Conservation (phyloP, 306 rosid species). For the Quercus gilva region DNA sequence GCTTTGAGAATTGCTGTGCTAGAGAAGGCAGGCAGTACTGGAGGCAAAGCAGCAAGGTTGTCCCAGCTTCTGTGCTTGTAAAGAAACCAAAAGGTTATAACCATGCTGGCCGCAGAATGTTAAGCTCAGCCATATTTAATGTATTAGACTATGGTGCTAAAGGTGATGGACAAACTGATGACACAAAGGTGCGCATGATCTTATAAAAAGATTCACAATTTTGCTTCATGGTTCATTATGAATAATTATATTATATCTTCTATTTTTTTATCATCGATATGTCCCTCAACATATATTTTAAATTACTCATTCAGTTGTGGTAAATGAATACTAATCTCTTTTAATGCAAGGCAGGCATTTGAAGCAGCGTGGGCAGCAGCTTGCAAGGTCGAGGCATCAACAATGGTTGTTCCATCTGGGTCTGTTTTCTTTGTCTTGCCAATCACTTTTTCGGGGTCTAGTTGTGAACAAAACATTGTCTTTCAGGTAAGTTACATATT, state of each 20-base stretch:
- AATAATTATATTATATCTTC: not conserved
- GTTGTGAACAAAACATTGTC: slow-evolving; percentile 49
- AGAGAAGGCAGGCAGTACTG: slow-evolving; percentile 24
- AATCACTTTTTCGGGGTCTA: slow-evolving; percentile 57
- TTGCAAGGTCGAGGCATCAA: slow-evolving; percentile 63
- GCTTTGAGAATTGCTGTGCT: slow-evolving; percentile 41
- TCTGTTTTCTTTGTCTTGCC: slow-evolving; percentile 61
- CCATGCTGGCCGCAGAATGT: not conserved
- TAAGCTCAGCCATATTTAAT: slow-evolving; percentile 40
- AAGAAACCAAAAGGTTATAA: not conserved
- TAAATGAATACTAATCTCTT: not conserved
- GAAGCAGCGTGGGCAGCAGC: slow-evolving; percentile 67
- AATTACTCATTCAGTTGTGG: not conserved
- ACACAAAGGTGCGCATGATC: slow-evolving; percentile 53
- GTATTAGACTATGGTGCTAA: slow-evolving; percentile 70
- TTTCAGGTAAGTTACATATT: slow-evolving; percentile 49
- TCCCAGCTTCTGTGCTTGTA: not conserved
- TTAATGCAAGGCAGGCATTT: slow-evolving; percentile 47
- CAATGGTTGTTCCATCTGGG: slow-evolving; percentile 60
- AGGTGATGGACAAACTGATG: slow-evolving; percentile 77
- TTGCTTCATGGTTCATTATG: not conserved
- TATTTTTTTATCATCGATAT: not conserved
- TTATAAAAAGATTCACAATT: not conserved
- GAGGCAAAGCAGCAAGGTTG: slow-evolving; percentile 42
- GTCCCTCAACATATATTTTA: not conserved